These are phyloP conservation scores for Tinospora cordifolia DNA, from an alignment of 164 flowering plant genomes.

Conservation along the genomic window DNA sequence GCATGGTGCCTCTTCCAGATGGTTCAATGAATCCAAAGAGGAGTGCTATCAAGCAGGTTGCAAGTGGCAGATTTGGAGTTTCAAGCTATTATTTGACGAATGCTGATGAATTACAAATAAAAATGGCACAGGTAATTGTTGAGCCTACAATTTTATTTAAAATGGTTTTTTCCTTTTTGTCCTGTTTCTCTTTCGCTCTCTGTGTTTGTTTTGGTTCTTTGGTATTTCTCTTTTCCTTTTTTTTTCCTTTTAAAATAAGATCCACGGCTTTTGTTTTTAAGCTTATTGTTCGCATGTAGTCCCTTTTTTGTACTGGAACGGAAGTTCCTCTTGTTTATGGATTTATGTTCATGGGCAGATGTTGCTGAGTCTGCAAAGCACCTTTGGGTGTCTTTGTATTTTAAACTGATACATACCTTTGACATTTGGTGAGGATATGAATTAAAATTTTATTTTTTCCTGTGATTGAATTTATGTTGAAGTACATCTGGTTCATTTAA, in stretches of 20 bases:
- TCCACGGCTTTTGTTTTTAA: not conserved
- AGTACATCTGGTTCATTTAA: conserved; percentile 10
- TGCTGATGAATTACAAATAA: conserved; percentile 94
- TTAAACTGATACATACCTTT: conserved; percentile 47
- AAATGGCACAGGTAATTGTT: conserved; percentile 94
- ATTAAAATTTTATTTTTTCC: conserved; percentile 15
- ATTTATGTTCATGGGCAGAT: conserved; percentile 62
- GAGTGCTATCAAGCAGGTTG: conserved; percentile 98
- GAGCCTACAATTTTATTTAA: not conserved
- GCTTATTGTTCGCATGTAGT: conserved; percentile 14
- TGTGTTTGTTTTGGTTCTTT: too few relatives aligned
- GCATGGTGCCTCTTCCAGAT: conserved; percentile 87
- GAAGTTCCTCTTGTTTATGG: conserved; percentile 48
- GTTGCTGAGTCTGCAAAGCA: conserved; percentile 63
- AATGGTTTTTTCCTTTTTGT: not conserved
- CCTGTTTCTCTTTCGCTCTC: not conserved
- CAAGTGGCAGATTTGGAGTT: conserved; percentile 99
- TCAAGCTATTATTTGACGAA: conserved; percentile 92
- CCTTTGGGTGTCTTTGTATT: conserved; percentile 59
- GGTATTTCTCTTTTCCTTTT: not conserved
- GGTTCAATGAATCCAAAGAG: conserved; percentile 95
- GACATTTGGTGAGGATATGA: conserved; percentile 52
- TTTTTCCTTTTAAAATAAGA: not conserved
- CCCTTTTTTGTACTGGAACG: conserved; percentile 29
- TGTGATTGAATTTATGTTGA: conserved; percentile 11